These are phyloP conservation scores for Neonectria punicea DNA, from an alignment of 2,329 filamentous ascomycete species.

Conservation along the genomic window DNA sequence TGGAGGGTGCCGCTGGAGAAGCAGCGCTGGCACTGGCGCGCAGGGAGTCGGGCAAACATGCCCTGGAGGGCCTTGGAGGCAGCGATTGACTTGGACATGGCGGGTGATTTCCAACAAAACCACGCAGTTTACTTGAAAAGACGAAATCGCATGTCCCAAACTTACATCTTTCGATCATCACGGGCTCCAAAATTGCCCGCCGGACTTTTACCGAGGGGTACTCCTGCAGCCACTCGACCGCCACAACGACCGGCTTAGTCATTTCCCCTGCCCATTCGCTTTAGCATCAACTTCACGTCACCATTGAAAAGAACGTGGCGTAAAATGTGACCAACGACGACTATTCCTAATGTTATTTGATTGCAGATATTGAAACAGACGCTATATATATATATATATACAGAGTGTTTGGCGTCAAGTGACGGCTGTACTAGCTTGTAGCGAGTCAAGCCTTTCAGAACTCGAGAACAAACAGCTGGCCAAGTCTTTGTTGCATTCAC, in stretches of 20 bases:
- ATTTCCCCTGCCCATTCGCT: slow-evolving; percentile 24
- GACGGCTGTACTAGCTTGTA: background rate
- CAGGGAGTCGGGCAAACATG: slow-evolving; percentile 45
- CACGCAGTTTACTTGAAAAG: slow-evolving; percentile 29
- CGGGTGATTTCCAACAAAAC: slow-evolving; percentile 25
- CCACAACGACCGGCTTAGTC: slow-evolving; percentile 35
- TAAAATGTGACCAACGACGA: slow-evolving; percentile 5
- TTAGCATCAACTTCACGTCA: slow-evolving; percentile 16
- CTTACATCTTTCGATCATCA: slow-evolving; percentile 43
- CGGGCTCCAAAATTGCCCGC: slow-evolving; percentile 38
- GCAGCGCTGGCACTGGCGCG: slow-evolving; percentile 55
- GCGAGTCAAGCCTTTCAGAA: background rate
- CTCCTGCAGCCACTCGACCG: background rate
- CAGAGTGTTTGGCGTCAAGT: background rate
- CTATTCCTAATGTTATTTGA: background rate
- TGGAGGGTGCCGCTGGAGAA: slow-evolving; percentile 51
- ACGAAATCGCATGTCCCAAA: slow-evolving; percentile 31
- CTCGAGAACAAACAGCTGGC: background rate
- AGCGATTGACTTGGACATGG: slow-evolving; percentile 54
- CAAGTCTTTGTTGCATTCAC: slow-evolving; percentile 10
- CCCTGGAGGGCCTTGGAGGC: slow-evolving; percentile 51
- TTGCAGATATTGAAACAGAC: background rate
- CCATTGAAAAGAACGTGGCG: slow-evolving; percentile 9
- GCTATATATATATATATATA: slow-evolving; percentile 12
- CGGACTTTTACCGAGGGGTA: slow-evolving; percentile 41